Conservation (phyloP, 179 eudicot genomes). For the Nepenthes alata region DNA sequence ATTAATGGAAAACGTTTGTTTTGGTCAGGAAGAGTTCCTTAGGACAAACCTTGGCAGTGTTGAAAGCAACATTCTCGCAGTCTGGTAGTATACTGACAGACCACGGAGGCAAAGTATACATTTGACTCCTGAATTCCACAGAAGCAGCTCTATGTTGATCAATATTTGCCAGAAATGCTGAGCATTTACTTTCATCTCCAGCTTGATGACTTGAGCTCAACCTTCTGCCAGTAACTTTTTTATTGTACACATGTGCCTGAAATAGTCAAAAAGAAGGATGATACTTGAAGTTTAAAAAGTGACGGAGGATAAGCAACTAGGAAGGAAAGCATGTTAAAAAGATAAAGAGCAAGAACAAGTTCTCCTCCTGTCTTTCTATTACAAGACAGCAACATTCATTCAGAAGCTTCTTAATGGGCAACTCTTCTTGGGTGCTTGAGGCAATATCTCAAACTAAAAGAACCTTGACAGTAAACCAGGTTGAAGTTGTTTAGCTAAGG, state of each 20-base stretch:
- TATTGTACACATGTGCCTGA: slow-evolving; percentile 64
- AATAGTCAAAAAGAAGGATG: slow-evolving; percentile 6
- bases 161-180: slow-evolving; percentile 94
- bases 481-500: too few species aligned
- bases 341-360: too few species aligned
- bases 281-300: not conserved
- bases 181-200: slow-evolving; percentile 30
- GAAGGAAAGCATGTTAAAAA: not conserved
- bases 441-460: too few species aligned
- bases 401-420: not conserved
- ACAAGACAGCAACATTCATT: too few species aligned
- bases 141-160: slow-evolving; percentile 52
- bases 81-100: slow-evolving; percentile 78
- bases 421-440: too few species aligned
- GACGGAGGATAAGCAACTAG: not conserved
- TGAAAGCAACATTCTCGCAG: slow-evolving; percentile 52
- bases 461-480: too few species aligned
- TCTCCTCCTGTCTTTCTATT: too few species aligned
- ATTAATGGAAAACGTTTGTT: not conserved
- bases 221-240: slow-evolving; percentile 11
- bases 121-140: slow-evolving; percentile 53
- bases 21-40: not conserved
- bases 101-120: slow-evolving; percentile 80
- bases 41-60: slow-evolving; percentile 70
- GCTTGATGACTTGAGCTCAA: slow-evolving; percentile 9